phyloP scores from a whole-genome alignment of 2,329 filamentous ascomycete genomes.

The Cladobotryum protrusum region DNA sequence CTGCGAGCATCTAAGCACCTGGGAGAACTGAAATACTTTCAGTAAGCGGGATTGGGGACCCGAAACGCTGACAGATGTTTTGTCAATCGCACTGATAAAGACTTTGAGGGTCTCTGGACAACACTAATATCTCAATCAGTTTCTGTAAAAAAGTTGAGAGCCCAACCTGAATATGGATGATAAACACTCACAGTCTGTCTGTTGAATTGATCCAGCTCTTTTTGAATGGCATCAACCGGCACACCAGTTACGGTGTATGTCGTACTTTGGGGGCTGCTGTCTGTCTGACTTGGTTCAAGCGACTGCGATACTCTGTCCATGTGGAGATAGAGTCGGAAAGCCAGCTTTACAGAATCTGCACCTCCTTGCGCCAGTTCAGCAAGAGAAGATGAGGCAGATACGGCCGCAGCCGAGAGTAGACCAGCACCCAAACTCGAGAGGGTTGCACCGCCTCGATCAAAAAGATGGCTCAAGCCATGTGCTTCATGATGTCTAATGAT shows the following conservation, averaged over 20 bases:
- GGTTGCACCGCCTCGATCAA: not conserved
- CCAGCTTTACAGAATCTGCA: slow-evolving; percentile 34
- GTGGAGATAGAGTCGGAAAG: slow-evolving; percentile 41
- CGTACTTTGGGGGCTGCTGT: slow-evolving; percentile 28
- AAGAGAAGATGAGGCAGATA: slow-evolving; percentile 33
- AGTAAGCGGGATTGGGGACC: slow-evolving; percentile 26
- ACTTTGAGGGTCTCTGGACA: slow-evolving; percentile 28
- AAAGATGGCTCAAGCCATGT: not conserved
- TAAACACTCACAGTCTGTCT: slow-evolving; percentile 3
- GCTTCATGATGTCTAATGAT: not conserved
- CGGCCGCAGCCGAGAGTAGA: slow-evolving; percentile 34
- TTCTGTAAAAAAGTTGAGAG: slow-evolving; percentile 7
- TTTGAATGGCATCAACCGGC: slow-evolving; percentile 23
- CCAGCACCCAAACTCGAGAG: slow-evolving; percentile 41
- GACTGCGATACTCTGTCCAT: slow-evolving; percentile 37
- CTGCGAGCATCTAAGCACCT: slow-evolving; percentile 21
- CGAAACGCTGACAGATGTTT: slow-evolving; percentile 30
- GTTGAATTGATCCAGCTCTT: slow-evolving; percentile 30
- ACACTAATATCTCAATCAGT: not conserved
- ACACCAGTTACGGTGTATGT: slow-evolving; percentile 36
- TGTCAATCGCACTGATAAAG: slow-evolving; percentile 33
- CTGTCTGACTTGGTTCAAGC: slow-evolving; percentile 29
- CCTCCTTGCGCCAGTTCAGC: slow-evolving; percentile 35
- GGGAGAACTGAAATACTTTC: slow-evolving; percentile 22
- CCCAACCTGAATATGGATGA: not conserved